Evolutionary conservation across 2,329 filamentous ascomycete genomes (phyloP).

Genomic region (Trichoderma endophyticum): DNA sequence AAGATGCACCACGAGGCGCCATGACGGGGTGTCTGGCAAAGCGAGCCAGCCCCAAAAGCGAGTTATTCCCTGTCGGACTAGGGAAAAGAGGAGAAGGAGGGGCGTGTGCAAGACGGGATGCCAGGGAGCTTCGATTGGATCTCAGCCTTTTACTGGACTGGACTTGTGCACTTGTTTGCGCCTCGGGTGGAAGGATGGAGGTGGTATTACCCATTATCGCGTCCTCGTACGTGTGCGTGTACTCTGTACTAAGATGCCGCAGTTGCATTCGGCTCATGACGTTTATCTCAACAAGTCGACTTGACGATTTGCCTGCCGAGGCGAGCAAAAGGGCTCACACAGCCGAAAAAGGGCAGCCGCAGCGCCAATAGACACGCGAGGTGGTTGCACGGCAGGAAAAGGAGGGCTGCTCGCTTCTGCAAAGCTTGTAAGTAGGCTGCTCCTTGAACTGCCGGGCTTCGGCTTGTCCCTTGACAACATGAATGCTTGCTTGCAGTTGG

Average conservation of each 20-base stretch:
- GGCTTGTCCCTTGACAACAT: neutral
- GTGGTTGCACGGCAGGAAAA: neutral
- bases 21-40: neutral
- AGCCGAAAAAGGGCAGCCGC: conserved; percentile 2
- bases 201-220: neutral
- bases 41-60: conserved; percentile 1
- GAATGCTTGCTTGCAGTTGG: neutral
- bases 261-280: neutral
- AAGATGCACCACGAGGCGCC: conserved; percentile 23
- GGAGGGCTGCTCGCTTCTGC: neutral
- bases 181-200: neutral
- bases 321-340: neutral
- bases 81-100: neutral
- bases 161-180: neutral
- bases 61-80: neutral
- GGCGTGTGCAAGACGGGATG: neutral
- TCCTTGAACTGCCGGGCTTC: conserved; percentile 3
- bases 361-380: neutral
- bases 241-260: neutral
- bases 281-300: neutral
- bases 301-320: neutral
- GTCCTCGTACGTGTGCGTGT: neutral
- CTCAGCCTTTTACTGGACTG: neutral
- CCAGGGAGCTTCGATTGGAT: neutral
- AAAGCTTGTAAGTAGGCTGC: neutral